phyloP scores from a whole-genome alignment of 164 flowering plant genomes.

The Cinnamomum micranthum region DNA sequence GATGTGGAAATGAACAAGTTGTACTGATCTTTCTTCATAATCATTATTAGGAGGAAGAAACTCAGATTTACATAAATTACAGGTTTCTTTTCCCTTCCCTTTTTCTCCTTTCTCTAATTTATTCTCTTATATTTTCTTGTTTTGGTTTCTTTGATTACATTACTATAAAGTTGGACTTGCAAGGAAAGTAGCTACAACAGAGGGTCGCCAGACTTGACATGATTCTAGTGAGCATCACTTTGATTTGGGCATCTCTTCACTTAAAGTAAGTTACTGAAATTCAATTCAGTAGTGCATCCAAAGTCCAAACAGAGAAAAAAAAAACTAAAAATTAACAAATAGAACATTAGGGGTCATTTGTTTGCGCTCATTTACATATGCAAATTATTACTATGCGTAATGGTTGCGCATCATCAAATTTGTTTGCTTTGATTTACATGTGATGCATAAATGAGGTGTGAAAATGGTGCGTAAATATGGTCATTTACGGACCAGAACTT shows the following conservation, averaged over 20 bases:
- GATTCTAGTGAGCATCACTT: not conserved
- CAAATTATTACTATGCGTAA: too few species aligned
- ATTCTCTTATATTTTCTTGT: not conserved
- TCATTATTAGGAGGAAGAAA: not conserved
- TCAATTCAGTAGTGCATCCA: not conserved
- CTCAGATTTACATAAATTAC: not conserved
- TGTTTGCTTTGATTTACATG: too few species aligned
- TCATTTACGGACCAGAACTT: too few species aligned
- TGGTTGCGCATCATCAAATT: too few species aligned
- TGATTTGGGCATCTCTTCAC: not conserved
- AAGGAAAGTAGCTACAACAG: not conserved
- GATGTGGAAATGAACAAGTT: not conserved
- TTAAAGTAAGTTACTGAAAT: not conserved
- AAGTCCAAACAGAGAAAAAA: not conserved
- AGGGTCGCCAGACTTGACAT: not conserved
- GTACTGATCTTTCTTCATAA: not conserved
- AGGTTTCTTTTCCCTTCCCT: too few species aligned
- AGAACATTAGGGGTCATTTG: too few species aligned
- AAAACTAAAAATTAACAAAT: not conserved
- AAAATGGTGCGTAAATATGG: too few species aligned
- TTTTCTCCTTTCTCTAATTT: too few species aligned
- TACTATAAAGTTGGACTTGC: not conserved
- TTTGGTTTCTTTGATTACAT: not conserved
- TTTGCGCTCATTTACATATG: too few species aligned
- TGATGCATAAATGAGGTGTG: too few species aligned